Evolutionary conservation across 345 rosid species (phyloP).

Genomic region (Euphorbia pulcherrima): DNA sequence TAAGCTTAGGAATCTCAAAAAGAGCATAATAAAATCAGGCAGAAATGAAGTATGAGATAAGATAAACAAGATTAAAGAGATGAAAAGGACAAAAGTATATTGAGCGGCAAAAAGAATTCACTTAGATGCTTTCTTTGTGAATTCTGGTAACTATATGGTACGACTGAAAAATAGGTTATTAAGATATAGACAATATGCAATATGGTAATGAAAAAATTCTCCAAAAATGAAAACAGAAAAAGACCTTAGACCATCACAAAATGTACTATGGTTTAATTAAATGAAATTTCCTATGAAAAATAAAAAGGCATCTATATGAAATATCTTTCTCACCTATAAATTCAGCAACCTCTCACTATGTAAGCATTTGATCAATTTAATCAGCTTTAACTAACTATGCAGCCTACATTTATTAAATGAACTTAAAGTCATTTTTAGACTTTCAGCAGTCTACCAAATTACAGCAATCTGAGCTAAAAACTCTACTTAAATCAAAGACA

Average conservation of each 20-base stretch:
- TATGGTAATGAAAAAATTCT: background rate
- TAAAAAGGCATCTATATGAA: background rate
- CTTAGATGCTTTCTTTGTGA: background rate
- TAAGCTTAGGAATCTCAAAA: background rate
- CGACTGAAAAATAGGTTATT: background rate
- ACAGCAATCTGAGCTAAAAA: conserved; percentile 3
- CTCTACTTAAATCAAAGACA: too few relatives aligned
- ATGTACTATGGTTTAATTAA: background rate
- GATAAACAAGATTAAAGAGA: background rate
- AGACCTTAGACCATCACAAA: background rate
- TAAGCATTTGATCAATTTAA: background rate
- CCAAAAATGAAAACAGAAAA: background rate
- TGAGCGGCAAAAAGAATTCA: background rate
- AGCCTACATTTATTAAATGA: background rate
- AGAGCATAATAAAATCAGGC: background rate
- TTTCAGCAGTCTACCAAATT: background rate
- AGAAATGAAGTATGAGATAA: background rate
- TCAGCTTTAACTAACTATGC: background rate
- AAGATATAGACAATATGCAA: background rate
- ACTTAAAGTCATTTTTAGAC: background rate
- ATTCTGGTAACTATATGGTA: background rate
- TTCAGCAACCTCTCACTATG: background rate
- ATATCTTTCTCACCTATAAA: background rate
- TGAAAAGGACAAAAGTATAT: background rate
- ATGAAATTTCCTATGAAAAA: background rate